These are phyloP conservation scores for Sequoia sempervirens DNA, from an alignment of 75 land plant species.

Conservation along the genomic window DNA sequence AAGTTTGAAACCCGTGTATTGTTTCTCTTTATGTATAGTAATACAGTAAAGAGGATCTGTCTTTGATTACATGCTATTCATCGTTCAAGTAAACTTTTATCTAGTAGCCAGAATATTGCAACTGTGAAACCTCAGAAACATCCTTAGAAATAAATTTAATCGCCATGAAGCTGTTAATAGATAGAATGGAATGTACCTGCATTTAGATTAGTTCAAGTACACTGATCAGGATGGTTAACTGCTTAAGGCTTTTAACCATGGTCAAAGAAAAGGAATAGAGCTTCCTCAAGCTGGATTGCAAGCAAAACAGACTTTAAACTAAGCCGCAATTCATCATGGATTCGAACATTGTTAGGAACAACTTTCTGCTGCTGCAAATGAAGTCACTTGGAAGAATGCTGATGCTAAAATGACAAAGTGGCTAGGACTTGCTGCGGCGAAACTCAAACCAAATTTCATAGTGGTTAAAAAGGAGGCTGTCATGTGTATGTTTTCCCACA, in stretches of 20 bases:
- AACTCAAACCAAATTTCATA: constrained; percentile 95
- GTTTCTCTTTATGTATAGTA: not conserved
- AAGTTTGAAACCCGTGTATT: not conserved
- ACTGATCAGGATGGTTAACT: not conserved
- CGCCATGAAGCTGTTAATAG: not conserved
- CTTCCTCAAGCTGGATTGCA: not conserved
- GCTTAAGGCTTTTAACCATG: not conserved
- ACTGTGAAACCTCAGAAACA: not conserved
- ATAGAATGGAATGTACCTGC: not conserved
- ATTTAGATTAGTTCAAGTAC: not conserved
- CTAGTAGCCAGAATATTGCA: not conserved
- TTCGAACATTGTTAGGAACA: not conserved
- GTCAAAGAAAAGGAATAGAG: not conserved
- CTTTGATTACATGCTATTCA: not conserved
- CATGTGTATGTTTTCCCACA: constrained; percentile 85
- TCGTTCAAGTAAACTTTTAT: not conserved
- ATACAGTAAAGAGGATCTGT: not conserved
- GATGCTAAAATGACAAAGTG: not conserved
- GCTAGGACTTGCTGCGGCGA: constrained; percentile 15
- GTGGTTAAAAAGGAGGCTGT: constrained; percentile 91
- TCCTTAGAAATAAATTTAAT: not conserved
- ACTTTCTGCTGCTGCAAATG: not conserved
- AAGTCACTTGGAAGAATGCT: not conserved
- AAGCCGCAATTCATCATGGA: not conserved
- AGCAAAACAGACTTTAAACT: not conserved